Percentiles rank a stretch among this genome's conserved stretches.
These are phyloP conservation scores for Globisporangium abappressorium DNA, from an alignment of 352 stramenopile species.

Conservation along the genomic window DNA sequence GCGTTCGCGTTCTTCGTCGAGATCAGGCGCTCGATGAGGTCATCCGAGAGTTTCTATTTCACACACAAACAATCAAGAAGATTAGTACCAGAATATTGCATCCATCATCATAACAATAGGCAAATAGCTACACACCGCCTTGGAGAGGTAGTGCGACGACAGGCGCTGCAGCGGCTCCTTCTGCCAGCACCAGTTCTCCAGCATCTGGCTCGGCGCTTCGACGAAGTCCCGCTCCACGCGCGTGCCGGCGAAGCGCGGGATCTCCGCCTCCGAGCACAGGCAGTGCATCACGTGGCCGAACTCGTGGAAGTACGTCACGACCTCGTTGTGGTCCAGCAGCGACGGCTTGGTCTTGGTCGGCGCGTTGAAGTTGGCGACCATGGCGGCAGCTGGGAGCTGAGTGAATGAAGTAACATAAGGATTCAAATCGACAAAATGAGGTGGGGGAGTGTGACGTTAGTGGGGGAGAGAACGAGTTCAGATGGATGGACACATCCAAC, in stretches of 20 bases:
- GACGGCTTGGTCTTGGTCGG: conserved; percentile 76
- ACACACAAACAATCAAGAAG: background rate
- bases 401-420: conserved; percentile 4
- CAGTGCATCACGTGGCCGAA: conserved; percentile 91
- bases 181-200: conserved; percentile 91
- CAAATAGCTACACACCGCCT: conserved; percentile 28
- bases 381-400: conserved; percentile 69
- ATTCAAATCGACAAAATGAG: background rate
- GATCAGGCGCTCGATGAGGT: conserved; percentile 79
- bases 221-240: conserved; percentile 87
- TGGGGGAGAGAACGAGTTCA: background rate
- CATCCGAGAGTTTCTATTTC: conserved; percentile 69
- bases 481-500: background rate
- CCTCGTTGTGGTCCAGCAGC: conserved; percentile 77
- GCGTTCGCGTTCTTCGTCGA: conserved; percentile 85
- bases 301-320: conserved; percentile 90
- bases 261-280: conserved; percentile 78
- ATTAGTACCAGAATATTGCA: conserved; percentile 1
- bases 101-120: background rate
- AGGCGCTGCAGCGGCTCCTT: conserved; percentile 81
- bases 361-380: conserved; percentile 90
- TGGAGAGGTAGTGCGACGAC: conserved; percentile 82
- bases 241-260: conserved; percentile 75
- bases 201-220: conserved; percentile 90
- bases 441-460: background rate